Base-by-base conservation (phyloP, 306 rosid species). In the Glycine latifolia region DNA sequence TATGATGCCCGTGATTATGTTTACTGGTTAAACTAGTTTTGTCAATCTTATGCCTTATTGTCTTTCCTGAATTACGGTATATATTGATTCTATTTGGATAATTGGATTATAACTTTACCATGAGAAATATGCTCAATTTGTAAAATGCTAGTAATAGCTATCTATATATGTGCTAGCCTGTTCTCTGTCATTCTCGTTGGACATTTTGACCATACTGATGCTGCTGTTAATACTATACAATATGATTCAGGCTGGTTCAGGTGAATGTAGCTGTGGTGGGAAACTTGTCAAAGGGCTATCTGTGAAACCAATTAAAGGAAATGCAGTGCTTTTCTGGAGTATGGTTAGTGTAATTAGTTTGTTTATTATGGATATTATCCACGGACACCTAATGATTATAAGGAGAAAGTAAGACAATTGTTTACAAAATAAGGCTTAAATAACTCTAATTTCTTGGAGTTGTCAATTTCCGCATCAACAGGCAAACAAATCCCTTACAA, bases 321-420 rank as follows among this genome's bases (percentile, higher is more conserved):
- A 93, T 65, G 99, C 98, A 4, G 91, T 95, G 72, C 98, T 95
- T 75, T 95, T 95, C 84, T 95, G 98, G 99, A 95, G 99, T 89
- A 90, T 93, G 99, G 99, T 95, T 70, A 86, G 98, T 86, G 63
- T 71, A 84, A 78, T 67, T 76, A 13, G 65, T 20, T 75, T 84
- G 16, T 50, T 72, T 70, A 61, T 72, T 86, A 53, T 37, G 35
- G 43, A 33, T 15, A 56, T 78, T 65, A 33, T 77, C 74, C 49
- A 14, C 67, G 26, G 44, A 39, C 44, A 39, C 7, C 6, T 39
- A 5, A 5, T 4, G 44, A 4, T 39, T 39, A 39, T 3, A 39
- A 39, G 44, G 44, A 39, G 6, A 39, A 39, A 39, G 44, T 39
- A 39, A 4, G 44, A 39, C 44, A 4, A 39, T 4, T 39, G n/a